These are phyloP conservation scores for Ophiostoma montium DNA, from an alignment of 2,329 filamentous ascomycete genomes.

Conservation along the genomic window DNA sequence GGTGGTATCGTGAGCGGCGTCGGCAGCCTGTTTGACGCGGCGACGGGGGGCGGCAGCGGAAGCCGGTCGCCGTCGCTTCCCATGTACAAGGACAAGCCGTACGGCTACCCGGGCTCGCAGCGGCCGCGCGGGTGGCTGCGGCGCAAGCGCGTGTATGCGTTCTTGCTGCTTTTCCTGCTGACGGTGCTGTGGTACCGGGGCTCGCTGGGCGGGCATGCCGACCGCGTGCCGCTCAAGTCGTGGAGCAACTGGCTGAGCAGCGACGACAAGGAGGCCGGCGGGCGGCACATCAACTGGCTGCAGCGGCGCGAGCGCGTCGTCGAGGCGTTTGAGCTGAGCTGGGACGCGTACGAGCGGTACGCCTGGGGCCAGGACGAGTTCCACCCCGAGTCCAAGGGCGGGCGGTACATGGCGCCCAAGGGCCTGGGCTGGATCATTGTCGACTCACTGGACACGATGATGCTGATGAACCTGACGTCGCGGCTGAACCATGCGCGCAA, in stretches of 20 bases:
- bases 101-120: slow-evolving; percentile 48
- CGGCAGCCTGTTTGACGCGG: slow-evolving; percentile 48
- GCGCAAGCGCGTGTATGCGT: slow-evolving; percentile 45
- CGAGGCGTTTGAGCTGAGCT: slow-evolving; percentile 81
- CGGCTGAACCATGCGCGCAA: slow-evolving; percentile 72
- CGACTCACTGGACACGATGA: slow-evolving; percentile 89
- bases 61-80: slow-evolving; percentile 43
- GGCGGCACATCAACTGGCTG: slow-evolving; percentile 51
- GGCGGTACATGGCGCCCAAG: slow-evolving; percentile 70
- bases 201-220: slow-evolving; percentile 31
- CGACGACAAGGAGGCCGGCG: slow-evolving; percentile 29
- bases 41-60: slow-evolving; percentile 9
- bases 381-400: slow-evolving; percentile 65
- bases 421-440: slow-evolving; percentile 98
- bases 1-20: slow-evolving; percentile 45
- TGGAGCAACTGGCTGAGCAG: slow-evolving; percentile 41
- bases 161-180: slow-evolving; percentile 39
- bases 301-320: slow-evolving; percentile 67
- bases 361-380: slow-evolving; percentile 92
- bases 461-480: slow-evolving; percentile 92
- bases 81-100: slow-evolving; percentile 99
- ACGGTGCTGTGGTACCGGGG: slow-evolving; percentile 58
- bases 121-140: slow-evolving; percentile 46
- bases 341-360: slow-evolving; percentile 83
- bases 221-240: slow-evolving; percentile 22